Base-by-base conservation (phyloP, 2,329 filamentous ascomycete genomes). In the Dothidotthia symphoricarpi region DNA sequence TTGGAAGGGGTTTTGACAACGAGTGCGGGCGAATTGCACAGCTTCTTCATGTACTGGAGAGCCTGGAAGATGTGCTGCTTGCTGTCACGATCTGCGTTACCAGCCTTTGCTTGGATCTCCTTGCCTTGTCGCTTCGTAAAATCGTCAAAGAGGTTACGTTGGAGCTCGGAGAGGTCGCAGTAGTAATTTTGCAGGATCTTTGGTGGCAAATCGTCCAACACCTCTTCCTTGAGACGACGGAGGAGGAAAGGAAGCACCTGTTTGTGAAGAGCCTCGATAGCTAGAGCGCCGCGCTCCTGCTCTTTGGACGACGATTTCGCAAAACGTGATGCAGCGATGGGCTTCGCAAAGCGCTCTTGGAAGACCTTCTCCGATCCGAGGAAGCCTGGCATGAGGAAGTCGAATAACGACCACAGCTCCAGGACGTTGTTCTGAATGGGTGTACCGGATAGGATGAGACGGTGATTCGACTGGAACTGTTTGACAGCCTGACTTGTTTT, bases 161-260 rank as follows among this genome's bases (percentile, higher is more conserved):
- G 93, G 34, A 98, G 73, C 39, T 98, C 93, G 57, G 88, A 95
- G 13, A 95, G 82, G 60, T 98, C 93, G 67, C 93, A 98, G 71
- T 98, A 98, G 72, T 98, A 98, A 68, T 98, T 98, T 65, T 98
- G 93, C 34, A 98, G 73, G 57, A 98, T 98, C 81, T 98, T 98
- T 6, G 93, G 93, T 2, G 93, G 93, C 7, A 98, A 75, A 58
- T 98, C 93, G 54, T 98, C 87, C 43, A 98, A 75, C 13, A 98
- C 93, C 66, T 98, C 93, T 69, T 98, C 93, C 70, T 98, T 98
- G 54, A 98, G 78, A 56, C 93, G 90, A 44, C 93, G 88, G 26
- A 98, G 80, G 45, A 98, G 75, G 82, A 98, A 98, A 1, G 93
- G 93, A 24, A 98, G 73, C 2, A 98, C 94, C 63, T 98, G 93